Percentiles rank a stretch among this genome's conserved stretches.
Conservation (phyloP, 75 land plant species). For the Picea sitchensis region DNA sequence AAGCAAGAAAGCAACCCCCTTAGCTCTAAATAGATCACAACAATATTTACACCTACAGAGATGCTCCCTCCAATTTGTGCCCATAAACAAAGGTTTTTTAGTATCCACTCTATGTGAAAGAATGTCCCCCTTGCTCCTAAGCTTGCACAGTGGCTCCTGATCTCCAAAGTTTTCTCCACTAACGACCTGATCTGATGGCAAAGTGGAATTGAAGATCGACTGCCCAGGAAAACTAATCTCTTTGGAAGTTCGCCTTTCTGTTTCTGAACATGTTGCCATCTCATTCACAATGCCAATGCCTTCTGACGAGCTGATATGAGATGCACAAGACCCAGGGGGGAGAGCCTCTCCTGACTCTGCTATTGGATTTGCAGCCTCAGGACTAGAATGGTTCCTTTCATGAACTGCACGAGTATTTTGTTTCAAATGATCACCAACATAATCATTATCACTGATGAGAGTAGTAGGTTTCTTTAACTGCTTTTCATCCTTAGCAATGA, state of each 20-base stretch:
- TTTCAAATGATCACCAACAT: not conserved
- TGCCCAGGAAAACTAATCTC: not conserved
- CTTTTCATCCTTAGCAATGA: not conserved
- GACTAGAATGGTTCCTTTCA: constrained; percentile 3
- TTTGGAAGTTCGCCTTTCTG: not conserved
- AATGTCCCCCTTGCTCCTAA: constrained; percentile 1
- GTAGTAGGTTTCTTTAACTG: not conserved
- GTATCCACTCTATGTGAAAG: constrained; percentile 11
- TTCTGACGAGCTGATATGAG: not conserved
- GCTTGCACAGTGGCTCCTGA: not conserved
- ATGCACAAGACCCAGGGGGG: not conserved
- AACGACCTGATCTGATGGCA: not conserved
- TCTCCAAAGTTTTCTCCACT: not conserved
- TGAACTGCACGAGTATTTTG: not conserved
- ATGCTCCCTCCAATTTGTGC: constrained; percentile 67
- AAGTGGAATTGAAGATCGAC: not conserved
- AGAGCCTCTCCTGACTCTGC: not conserved
- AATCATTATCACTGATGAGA: not conserved
- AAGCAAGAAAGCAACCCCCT: constrained; percentile 53
- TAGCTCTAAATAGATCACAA: constrained; percentile 42
- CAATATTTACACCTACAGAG: constrained; percentile 79
- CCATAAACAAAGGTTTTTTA: constrained; percentile 69
- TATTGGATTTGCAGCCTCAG: not conserved
- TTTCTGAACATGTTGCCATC: not conserved
- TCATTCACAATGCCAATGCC: not conserved